These are phyloP conservation scores for Botrytis cinerea DNA, from an alignment of 2,329 filamentous ascomycete species.

Conservation along the genomic window DNA sequence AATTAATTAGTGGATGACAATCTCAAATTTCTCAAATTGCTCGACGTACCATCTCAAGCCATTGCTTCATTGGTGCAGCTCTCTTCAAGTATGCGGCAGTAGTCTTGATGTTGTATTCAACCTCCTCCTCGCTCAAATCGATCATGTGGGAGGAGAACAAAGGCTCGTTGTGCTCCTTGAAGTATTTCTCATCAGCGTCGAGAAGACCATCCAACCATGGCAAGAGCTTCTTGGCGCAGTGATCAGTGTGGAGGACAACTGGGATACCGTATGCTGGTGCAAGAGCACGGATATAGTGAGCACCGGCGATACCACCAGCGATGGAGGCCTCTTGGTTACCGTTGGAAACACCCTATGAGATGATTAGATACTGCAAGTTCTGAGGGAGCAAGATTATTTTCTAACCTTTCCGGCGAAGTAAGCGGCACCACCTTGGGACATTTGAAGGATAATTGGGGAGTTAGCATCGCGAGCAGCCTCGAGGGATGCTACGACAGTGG, in stretches of 20 bases:
- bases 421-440: conserved; percentile 89
- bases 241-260: conserved; percentile 94
- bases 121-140: conserved; percentile 88
- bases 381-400: neutral
- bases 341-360: conserved; percentile 69
- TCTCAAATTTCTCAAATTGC: neutral
- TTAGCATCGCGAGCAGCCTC: conserved; percentile 94
- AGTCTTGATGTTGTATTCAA: conserved; percentile 88
- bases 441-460: conserved; percentile 88
- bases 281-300: conserved; percentile 89
- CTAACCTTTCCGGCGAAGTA: conserved; percentile 84
- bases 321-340: conserved; percentile 84
- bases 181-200: conserved; percentile 90
- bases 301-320: conserved; percentile 81
- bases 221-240: conserved; percentile 99
- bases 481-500: conserved; percentile 80
- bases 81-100: conserved; percentile 93
- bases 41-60: conserved; percentile 86
- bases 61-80: conserved; percentile 95
- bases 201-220: conserved; percentile 97
- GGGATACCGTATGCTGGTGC: conserved; percentile 87
- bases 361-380: conserved; percentile 24
- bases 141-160: conserved; percentile 99
- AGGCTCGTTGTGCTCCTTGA: conserved; percentile 89
- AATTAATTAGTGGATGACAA: conserved; percentile 18